Evolutionary conservation across 345 rosid genomes (phyloP).

Genomic region (Eucalyptus sideroxylon): DNA sequence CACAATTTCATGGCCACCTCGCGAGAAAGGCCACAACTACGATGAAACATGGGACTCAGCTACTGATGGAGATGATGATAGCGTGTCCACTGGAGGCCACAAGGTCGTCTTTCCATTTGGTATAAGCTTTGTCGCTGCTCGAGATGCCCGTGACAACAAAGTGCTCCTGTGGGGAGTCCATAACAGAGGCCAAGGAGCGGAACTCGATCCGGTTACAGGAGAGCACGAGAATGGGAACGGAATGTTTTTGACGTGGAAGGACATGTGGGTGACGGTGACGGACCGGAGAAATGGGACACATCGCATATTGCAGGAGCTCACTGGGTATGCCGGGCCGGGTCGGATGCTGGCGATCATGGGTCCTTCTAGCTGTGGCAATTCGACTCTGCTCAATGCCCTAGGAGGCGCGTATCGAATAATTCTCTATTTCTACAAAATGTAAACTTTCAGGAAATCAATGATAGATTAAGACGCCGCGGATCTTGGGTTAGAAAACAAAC

Average conservation of each 20-base stretch:
- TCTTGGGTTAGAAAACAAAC: not conserved
- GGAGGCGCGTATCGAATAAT: constrained; percentile 5
- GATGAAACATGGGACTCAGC: not conserved
- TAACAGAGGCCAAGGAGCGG: not conserved
- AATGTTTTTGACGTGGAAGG: constrained; percentile 22
- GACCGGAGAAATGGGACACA: constrained; percentile 1
- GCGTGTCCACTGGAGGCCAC: not conserved
- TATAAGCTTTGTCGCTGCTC: not conserved
- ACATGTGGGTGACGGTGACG: not conserved
- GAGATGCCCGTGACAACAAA: not conserved
- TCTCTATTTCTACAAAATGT: not conserved
- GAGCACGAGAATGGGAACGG: not conserved
- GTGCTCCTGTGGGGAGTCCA: not conserved
- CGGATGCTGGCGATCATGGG: constrained; percentile 35
- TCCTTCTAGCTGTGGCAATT: constrained; percentile 45
- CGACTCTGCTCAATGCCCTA: constrained; percentile 33
- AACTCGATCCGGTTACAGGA: not conserved
- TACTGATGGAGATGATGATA: not conserved
- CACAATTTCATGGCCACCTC: not conserved
- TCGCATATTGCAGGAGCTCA: constrained; percentile 12
- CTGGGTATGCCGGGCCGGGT: constrained; percentile 28
- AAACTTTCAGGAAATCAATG: not conserved
- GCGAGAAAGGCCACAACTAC: not conserved
- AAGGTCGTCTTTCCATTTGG: not conserved
- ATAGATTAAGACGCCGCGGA: not conserved